Evolutionary conservation across 306 rosid genomes (phyloP).

Genomic region (Rubus idaeus): DNA sequence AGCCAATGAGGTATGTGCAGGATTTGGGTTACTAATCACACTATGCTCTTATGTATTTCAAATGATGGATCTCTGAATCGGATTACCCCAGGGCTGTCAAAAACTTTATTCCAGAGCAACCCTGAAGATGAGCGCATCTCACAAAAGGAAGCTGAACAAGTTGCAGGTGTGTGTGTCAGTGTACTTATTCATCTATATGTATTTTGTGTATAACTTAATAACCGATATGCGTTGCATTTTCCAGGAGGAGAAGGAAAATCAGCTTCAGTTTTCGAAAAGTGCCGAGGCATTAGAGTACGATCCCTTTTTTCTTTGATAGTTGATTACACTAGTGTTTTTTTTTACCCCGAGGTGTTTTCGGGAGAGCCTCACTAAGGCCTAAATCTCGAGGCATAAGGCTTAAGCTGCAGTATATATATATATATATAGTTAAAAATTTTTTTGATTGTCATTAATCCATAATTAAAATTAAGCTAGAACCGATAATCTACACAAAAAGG

Average conservation of each 20-base stretch:
- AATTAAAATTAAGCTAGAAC: too few species aligned
- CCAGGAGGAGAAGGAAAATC: slow-evolving; percentile 69
- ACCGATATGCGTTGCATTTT: slow-evolving; percentile 19
- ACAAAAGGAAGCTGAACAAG: slow-evolving; percentile 63
- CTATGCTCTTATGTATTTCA: neutral
- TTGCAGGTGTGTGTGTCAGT: slow-evolving; percentile 50
- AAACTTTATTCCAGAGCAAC: slow-evolving; percentile 32
- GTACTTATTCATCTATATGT: neutral
- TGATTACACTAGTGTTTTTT: neutral
- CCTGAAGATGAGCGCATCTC: slow-evolving; percentile 61
- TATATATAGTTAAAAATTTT: too few species aligned
- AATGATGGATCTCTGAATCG: neutral
- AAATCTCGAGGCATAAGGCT: too few species aligned
- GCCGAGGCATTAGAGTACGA: slow-evolving; percentile 62
- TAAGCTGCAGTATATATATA: too few species aligned
- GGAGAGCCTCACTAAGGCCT: too few species aligned
- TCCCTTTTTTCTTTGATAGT: neutral
- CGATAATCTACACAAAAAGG: too few species aligned
- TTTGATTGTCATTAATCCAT: too few species aligned
- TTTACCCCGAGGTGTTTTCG: too few species aligned
- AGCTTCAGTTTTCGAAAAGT: slow-evolving; percentile 48
- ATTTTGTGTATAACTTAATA: neutral
- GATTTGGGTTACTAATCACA: too few species aligned
- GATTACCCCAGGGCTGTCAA: slow-evolving; percentile 30
- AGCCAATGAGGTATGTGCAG: too few species aligned